Evolutionary conservation across 495 filamentous ascomycete genomes (phyloP), one percentile per base, ranked within the genome.

Genomic region (Penicillium robsamsonii): DNA sequence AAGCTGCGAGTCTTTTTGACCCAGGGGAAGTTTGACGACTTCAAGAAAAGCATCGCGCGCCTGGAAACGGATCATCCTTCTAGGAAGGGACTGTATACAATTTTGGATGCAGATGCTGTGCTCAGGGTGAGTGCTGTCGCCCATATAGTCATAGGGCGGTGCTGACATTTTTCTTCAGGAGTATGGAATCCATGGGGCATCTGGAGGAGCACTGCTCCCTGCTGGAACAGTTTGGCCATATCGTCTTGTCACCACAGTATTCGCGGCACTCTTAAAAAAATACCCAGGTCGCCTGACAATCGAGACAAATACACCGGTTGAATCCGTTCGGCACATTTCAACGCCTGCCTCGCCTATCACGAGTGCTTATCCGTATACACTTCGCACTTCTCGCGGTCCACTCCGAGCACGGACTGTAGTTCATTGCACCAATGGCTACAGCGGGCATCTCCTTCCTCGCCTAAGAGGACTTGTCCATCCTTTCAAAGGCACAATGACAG

Each of bases 391-490:
- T 0, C 82, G 89, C 9, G 91, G 91, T 12, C 70, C 64, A 15
- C 71, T 93, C 51, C 61, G 57, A 5, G 70, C 87, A 0, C 63
- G 66, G 0, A 75, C 83, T 38, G 80, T 94, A 25, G 72, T 92
- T 1, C 78, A 95, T 42, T 86, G 88, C 7, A 91, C 89, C 1
- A 96, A 96, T 62, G 91, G 73, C 2, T 89, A 93, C 58, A 90
- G 85, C 0, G 87, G 88, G 0, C 79, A 87, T 65, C 77, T 96
- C 5, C 75, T 96, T 2, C 89, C 88, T 0, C 53, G 63, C 0
- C 84, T 95, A 51, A 70, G 76, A 18, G 87, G 87, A 40, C 72
- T 88, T 7, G 84, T 96, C 54, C 85, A 90, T n/a, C 91, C 91
- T 0, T 88, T 90, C 10, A 77, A 87, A 17, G 88, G 87, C 3